Conservation (phyloP, 352 stramenopile species). For the Phytophthora meadii region DNA sequence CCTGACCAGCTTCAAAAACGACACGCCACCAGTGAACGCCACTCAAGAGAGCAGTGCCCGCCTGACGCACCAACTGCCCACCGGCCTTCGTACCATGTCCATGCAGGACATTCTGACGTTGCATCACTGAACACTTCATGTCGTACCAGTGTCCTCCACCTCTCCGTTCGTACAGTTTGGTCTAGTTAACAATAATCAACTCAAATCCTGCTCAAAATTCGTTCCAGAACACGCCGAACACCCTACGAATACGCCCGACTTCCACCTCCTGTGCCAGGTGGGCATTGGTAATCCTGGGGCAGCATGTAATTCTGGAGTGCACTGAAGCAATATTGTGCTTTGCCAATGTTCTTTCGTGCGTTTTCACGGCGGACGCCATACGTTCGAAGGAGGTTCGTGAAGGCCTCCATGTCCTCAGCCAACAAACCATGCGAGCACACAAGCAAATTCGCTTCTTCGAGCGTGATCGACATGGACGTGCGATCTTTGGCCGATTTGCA, state of each 20-base stretch:
- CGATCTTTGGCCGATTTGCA: conserved; percentile 98
- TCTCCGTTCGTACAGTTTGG: conserved; percentile 23
- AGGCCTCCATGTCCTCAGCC: conserved; percentile 53
- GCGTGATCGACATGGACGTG: conserved; percentile 97
- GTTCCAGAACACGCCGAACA: conserved; percentile 13
- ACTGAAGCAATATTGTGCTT: conserved; percentile 86
- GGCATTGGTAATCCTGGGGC: conserved; percentile 78
- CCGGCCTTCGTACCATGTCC: conserved; percentile 61
- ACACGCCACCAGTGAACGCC: conserved; percentile 28
- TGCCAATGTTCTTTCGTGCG: conserved; percentile 88
- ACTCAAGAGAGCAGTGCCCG: conserved; percentile 12
- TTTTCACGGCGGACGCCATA: conserved; percentile 86
- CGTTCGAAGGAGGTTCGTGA: conserved; percentile 75
- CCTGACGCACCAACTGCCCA: conserved; percentile 11
- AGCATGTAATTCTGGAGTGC: conserved; percentile 87
- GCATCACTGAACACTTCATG: conserved; percentile 26
- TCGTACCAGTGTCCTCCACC: conserved; percentile 5
- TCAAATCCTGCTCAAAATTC: conserved; percentile 10
- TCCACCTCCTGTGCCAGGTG: conserved; percentile 79
- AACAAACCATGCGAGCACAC: conserved; percentile 61
- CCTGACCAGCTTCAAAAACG: conserved; percentile 68
- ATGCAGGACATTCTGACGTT: conserved; percentile 77
- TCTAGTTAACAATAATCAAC: conserved; percentile 20
- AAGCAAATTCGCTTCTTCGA: conserved; percentile 89
- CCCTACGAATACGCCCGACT: conserved; percentile 66